Percentiles rank a stretch among this genome's conserved stretches.
phyloP scores from a whole-genome alignment of 1,284 basidiomycete genomes.

The Cronartium quercuum region DNA sequence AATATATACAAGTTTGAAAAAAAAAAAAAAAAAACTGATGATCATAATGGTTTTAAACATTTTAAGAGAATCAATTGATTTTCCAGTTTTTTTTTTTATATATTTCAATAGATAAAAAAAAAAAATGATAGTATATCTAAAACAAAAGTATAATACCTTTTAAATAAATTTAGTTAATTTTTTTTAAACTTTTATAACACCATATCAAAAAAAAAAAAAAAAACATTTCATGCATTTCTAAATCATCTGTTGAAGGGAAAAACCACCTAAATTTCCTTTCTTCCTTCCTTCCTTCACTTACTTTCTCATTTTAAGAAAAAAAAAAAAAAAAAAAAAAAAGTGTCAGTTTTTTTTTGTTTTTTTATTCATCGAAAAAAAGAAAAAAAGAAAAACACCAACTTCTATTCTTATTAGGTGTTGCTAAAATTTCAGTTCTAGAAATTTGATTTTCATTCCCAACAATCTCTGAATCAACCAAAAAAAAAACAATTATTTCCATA shows the following conservation, averaged over 20 bases:
- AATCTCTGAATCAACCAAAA: neutral
- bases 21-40: neutral
- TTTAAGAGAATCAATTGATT: no score
- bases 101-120: neutral
- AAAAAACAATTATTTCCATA: neutral
- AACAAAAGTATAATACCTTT: neutral
- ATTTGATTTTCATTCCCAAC: neutral
- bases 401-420: constrained; percentile 6
- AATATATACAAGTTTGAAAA: neutral
- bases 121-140: neutral
- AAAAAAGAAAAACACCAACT: neutral
- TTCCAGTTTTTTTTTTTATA: neutral
- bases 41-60: neutral
- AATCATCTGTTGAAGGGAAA: neutral
- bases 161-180: neutral
- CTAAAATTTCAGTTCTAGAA: constrained; percentile 4
- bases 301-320: neutral
- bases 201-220: neutral
- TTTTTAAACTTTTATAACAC: neutral
- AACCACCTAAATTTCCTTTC: neutral
- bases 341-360: neutral
- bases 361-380: neutral
- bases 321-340: neutral
- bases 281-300: neutral
- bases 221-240: neutral